phyloP scores from a whole-genome alignment of 495 filamentous ascomycete species.

The Aspergillus nanangensis region DNA sequence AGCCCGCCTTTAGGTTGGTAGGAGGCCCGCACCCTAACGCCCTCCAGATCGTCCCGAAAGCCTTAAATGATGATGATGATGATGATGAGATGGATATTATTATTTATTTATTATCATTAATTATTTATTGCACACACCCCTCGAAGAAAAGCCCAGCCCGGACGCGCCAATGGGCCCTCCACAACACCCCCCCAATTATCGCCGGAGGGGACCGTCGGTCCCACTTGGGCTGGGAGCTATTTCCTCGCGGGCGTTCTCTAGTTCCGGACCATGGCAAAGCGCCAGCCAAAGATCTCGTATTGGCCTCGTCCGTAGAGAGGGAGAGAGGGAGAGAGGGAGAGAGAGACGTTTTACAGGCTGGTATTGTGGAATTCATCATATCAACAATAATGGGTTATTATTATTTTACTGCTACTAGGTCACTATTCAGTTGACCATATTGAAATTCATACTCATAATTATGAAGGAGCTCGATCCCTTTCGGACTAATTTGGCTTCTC shows the following conservation, averaged over 20 bases:
- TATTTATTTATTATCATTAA: too few relatives aligned
- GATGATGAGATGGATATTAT: too few relatives aligned
- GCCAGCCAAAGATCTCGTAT: slow-evolving; percentile 15
- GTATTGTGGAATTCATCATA: too few relatives aligned
- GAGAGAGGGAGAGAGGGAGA: background rate
- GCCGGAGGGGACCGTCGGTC: slow-evolving; percentile 1
- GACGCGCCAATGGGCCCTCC: slow-evolving; percentile 7
- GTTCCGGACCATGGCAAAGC: slow-evolving; percentile 5
- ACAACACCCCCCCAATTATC: background rate
- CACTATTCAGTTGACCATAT: background rate
- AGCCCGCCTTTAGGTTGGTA: slow-evolving; percentile 3
- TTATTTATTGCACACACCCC: slow-evolving; percentile 14
- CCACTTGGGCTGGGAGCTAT: slow-evolving; percentile 18
- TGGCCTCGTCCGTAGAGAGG: background rate
- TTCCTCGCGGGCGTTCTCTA: slow-evolving; percentile 14
- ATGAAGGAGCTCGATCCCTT: background rate
- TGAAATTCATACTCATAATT: background rate
- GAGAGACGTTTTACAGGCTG: background rate
- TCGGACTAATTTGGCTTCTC: background rate
- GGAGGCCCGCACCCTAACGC: slow-evolving; percentile 17
- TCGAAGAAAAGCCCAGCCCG: background rate
- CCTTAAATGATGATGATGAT: too few relatives aligned
- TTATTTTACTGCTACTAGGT: background rate
- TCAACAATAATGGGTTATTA: too few relatives aligned
- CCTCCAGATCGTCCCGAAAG: slow-evolving; percentile 22